These are phyloP conservation scores for Sisymbrium irio DNA, from an alignment of 345 rosid species.

Conservation along the genomic window DNA sequence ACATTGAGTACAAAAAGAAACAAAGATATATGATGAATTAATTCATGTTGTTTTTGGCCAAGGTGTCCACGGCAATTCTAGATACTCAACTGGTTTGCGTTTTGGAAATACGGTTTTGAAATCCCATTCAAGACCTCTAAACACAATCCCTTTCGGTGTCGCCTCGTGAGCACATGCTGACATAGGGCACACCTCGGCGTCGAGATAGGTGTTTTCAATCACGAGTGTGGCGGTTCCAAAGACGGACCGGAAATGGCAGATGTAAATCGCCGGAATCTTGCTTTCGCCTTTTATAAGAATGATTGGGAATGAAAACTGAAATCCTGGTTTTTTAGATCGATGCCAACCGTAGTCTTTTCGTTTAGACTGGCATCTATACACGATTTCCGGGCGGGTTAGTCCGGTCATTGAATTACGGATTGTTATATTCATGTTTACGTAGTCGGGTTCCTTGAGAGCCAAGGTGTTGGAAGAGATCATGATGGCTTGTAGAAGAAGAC, in stretches of 20 bases:
- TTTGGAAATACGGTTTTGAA: constrained; percentile 23
- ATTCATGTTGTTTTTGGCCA: constrained; percentile 29
- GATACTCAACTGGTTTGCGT: constrained; percentile 30
- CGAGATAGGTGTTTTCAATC: constrained; percentile 27
- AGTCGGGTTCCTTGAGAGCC: constrained; percentile 22
- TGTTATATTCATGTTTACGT: constrained; percentile 35
- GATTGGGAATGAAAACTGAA: constrained; percentile 22
- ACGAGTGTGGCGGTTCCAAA: constrained; percentile 35
- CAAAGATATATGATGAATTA: neutral
- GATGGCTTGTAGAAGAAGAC: constrained; percentile 25
- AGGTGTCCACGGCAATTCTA: constrained; percentile 36
- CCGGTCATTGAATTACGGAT: constrained; percentile 35
- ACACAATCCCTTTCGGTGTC: constrained; percentile 31
- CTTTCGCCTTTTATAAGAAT: constrained; percentile 28
- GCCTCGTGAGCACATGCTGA: constrained; percentile 29
- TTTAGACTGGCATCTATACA: constrained; percentile 33
- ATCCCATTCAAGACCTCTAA: constrained; percentile 33
- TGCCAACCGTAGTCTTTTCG: constrained; percentile 37
- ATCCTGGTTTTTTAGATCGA: constrained; percentile 27
- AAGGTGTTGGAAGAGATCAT: constrained; percentile 14
- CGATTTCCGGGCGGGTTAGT: constrained; percentile 15
- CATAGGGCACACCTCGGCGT: constrained; percentile 32
- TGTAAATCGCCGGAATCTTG: constrained; percentile 30
- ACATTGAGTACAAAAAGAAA: constrained; percentile 12
- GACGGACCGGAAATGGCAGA: constrained; percentile 24